Evolutionary conservation across 345 rosid genomes (phyloP), one percentile per base, ranked within the genome.

Genomic region (Gynandropsis gynandra): DNA sequence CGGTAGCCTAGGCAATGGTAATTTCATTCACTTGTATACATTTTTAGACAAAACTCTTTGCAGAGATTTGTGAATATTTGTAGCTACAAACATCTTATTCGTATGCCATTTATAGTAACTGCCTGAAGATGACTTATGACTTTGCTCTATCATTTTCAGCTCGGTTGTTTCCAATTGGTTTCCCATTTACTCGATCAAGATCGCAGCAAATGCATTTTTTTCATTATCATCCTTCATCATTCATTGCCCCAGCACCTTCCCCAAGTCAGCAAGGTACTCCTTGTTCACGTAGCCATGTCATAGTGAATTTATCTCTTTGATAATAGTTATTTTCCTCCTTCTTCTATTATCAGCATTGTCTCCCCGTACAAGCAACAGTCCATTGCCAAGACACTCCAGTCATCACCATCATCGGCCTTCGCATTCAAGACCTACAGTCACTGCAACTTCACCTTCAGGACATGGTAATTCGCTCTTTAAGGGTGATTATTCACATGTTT

Each of bases 401-500:
- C 89, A 60, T 48, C 80, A 74, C 65, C 89, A 10, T 73, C 85
- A 40, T 70, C 82, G 31, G 44, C 81, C 50, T 50, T 77, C 46
- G 66, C 93, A 60, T 53, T 51, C 57, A 49, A 78, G 69, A 64
- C 82, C 84, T 60, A 61, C n/a, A 54, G 70, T 32, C 17, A 61
- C 67, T 56, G 76, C 94, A 63, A 88, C 88, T 16, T 63, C 88
- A 16, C 89, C 97, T 68, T 72, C 82, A 7, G 73, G 78, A 34
- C 79, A 63, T 63, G 78, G 99, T 88, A 75, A 54, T 50, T 19
- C 34, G 52, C 38, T 21, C 20, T 9, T 48, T 43, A 17, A 24
- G 29, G 29, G 1, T 52, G 51, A 19, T 37, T 51, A 12, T 50
- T 33, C 46, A 49, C 16, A 13, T 56, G 52, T 58, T 41, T 31